Base-by-base conservation (phyloP, 306 rosid genomes). In the Corylus americana region DNA sequence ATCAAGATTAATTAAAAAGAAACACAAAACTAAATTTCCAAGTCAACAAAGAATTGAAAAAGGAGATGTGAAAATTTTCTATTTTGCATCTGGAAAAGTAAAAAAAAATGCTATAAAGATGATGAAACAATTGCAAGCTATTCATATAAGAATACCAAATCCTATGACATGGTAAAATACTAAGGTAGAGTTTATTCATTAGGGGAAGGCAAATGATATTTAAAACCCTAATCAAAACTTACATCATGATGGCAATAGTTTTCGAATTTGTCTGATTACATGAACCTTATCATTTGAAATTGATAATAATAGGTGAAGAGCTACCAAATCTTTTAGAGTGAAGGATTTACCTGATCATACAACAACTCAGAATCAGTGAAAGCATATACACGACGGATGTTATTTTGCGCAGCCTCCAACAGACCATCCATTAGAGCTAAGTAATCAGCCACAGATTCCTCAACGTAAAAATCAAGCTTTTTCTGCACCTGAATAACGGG, bases 391-490 rank as follows among this genome's bases (percentile, higher is more conserved):
- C 80, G 69, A 31, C 85, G 85, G 70, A 94, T 69, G 61, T 88
- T 86, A 75, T 84, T 87, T 85, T 74, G 85, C 64, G 61, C 8
- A 79, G 93, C 97, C 88, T 92, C 97, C 54, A 81, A 49, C 77
- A 94, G 79, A 22, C 97, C 98, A 84, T 92, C 97, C 87, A 94
- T 80, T 70, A 94, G 89, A 55, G 98, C 97, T 77, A 94, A 88
- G 84, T 89, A 94, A 44, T 94, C 91, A 83, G 90, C 94, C 29
- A 94, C 86, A 17, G 86, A 83, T 74, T 89, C 97, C 49, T 91
- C 97, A 27, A 88, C 95, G 85, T 86, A 85, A 85, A 94, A 90
- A 8, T 94, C 94, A 78, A 94, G 98, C 79, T 82, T 92, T 78
- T 94, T 92, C 87, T 94, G 98, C 75, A 94, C 93, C 85, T 89